Conservation (phyloP, 495 filamentous ascomycete genomes). For the Neurospora africana region DNA sequence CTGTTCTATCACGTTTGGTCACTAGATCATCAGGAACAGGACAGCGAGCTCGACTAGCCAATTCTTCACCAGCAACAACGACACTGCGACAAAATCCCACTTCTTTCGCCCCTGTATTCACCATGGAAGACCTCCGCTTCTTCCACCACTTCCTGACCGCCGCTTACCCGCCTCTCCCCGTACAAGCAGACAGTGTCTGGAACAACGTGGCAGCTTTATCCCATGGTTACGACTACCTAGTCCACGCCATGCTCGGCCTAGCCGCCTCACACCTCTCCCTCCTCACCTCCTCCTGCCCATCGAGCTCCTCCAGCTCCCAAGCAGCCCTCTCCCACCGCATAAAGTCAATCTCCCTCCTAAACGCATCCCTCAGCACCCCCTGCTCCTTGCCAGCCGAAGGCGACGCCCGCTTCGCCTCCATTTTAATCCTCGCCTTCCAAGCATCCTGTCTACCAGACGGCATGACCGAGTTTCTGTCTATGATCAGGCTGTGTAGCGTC, state of each 20-base stretch:
- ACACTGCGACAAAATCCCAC: not conserved
- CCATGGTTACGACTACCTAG: slow-evolving; percentile 32
- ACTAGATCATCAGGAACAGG: not conserved
- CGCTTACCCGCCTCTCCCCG: slow-evolving; percentile 45
- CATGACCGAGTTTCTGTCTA: slow-evolving; percentile 43
- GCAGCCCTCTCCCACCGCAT: slow-evolving; percentile 37
- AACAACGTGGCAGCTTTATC: slow-evolving; percentile 35
- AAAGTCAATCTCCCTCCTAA: slow-evolving; percentile 36
- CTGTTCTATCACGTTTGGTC: not conserved
- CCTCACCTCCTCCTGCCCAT: slow-evolving; percentile 2
- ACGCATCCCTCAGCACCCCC: slow-evolving; percentile 25
- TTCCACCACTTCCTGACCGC: slow-evolving; percentile 47
- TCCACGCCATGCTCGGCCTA: slow-evolving; percentile 43
- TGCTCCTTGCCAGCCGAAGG: slow-evolving; percentile 24
- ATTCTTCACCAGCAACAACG: not conserved
- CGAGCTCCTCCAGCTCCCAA: not conserved
- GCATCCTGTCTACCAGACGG: slow-evolving; percentile 43
- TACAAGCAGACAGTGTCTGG: slow-evolving; percentile 41
- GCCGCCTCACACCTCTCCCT: slow-evolving; percentile 37
- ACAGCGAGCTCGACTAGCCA: not conserved
- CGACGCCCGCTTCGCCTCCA: slow-evolving; percentile 39
- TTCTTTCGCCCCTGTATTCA: slow-evolving; percentile 19
- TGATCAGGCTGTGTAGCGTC: slow-evolving; percentile 41
- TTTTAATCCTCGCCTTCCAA: slow-evolving; percentile 43
- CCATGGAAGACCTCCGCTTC: slow-evolving; percentile 38